Conservation (phyloP, 306 rosid species). For the Castanea sativa region DNA sequence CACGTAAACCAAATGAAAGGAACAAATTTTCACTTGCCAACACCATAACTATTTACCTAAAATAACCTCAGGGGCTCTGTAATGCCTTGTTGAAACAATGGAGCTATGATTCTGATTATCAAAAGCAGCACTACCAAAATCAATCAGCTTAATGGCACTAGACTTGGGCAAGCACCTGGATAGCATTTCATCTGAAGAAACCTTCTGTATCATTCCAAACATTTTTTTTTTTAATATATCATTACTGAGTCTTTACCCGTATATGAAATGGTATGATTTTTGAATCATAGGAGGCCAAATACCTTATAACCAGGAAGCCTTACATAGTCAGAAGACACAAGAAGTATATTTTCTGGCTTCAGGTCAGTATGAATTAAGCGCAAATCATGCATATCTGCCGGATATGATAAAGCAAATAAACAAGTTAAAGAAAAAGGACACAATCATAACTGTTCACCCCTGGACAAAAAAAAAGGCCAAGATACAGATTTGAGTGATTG, state of each 20-base stretch:
- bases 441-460: conserved; percentile 33
- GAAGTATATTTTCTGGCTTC: conserved; percentile 99
- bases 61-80: conserved; percentile 97
- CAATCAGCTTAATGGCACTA: conserved; percentile 99
- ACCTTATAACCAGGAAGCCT: conserved; percentile 90
- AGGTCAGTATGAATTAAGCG: conserved; percentile 87
- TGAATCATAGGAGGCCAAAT: conserved; percentile 37
- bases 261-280: conserved; percentile 25
- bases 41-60: conserved; percentile 72
- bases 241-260: conserved; percentile 34
- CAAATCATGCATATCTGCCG: conserved; percentile 91
- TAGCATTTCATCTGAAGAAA: conserved; percentile 70
- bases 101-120: conserved; percentile 91
- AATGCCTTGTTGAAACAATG: conserved; percentile 95
- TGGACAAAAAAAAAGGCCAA: conserved; percentile 40
- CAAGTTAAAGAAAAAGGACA: conserved; percentile 30
- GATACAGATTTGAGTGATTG: conserved; percentile 35
- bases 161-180: conserved; percentile 98
- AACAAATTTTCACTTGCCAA: conserved; percentile 39
- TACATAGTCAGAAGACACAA: conserved; percentile 86
- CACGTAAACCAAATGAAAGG: conserved; percentile 19
- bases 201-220: conserved; percentile 82
- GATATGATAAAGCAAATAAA: conserved; percentile 45
- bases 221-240: conserved; percentile 32
- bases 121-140: conserved; percentile 95